Percentiles rank a stretch among this genome's conserved stretches.
Conservation (phyloP, 2,329 filamentous ascomycete genomes). For the Paecilomyces dactylethromorphus region DNA sequence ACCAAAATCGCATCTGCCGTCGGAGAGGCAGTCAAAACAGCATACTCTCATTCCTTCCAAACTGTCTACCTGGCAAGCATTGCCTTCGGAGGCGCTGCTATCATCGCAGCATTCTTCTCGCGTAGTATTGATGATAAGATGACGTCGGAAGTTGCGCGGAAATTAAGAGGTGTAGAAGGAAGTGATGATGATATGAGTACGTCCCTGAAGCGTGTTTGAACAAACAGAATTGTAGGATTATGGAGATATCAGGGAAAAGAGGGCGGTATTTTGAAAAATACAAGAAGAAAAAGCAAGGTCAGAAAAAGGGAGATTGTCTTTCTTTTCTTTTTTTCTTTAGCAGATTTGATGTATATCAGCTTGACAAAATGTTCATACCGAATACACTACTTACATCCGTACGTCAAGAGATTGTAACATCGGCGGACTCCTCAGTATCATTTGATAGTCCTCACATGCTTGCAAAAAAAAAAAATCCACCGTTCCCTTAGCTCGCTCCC, state of each 20-base stretch:
- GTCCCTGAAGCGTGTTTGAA: background rate
- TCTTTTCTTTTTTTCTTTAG: background rate
- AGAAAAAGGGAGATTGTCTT: background rate
- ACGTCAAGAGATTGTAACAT: no score
- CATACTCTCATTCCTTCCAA: slow-evolving; percentile 40
- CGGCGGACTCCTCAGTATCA: no score
- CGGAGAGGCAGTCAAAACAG: slow-evolving; percentile 27
- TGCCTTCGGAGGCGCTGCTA: slow-evolving; percentile 12
- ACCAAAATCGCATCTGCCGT: slow-evolving; percentile 28
- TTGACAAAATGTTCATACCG: no score
- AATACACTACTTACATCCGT: no score
- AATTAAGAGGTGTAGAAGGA: slow-evolving; percentile 8
- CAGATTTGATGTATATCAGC: background rate
- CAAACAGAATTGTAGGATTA: background rate
- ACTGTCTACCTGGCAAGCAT: slow-evolving; percentile 30
- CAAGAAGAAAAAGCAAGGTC: background rate
- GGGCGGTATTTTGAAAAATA: background rate
- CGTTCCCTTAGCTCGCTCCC: no score
- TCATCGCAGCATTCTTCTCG: slow-evolving; percentile 4
- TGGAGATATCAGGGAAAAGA: background rate
- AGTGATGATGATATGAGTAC: background rate
- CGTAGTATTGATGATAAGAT: slow-evolving; percentile 3
- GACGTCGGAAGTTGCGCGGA: slow-evolving; percentile 3
- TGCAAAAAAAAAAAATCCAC: no score
- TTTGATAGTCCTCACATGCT: no score